Conservation (phyloP, 2,329 filamentous ascomycete genomes). For the Neofusicoccum kwambonambiense region DNA sequence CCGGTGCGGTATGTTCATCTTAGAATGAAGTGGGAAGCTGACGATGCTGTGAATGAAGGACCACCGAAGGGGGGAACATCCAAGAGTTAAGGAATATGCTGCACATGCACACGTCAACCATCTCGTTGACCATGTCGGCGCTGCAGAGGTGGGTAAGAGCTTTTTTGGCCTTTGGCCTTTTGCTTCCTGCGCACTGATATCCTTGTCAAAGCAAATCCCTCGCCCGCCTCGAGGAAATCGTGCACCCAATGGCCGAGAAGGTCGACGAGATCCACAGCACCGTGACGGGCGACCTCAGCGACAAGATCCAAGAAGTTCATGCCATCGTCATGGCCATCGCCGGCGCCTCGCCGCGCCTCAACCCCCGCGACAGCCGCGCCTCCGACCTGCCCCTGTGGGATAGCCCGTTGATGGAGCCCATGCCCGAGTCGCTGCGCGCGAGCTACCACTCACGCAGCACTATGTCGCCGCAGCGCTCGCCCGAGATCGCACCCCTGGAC, state of each 20-base stretch:
- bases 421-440: slow-evolving; percentile 13
- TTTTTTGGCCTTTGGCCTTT: no score
- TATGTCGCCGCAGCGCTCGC: not conserved
- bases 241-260: slow-evolving; percentile 34
- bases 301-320: slow-evolving; percentile 33
- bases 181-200: not conserved
- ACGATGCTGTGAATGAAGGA: slow-evolving; percentile 22
- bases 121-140: slow-evolving; percentile 41
- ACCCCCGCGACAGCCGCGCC: slow-evolving; percentile 9
- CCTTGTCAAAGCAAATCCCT: not conserved
- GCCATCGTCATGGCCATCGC: slow-evolving; percentile 30
- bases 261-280: slow-evolving; percentile 31
- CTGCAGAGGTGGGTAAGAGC: slow-evolving; percentile 37
- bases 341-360: slow-evolving; percentile 18
- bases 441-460: not conserved
- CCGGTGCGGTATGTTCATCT: not conserved
- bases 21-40: not conserved
- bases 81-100: slow-evolving; percentile 40
- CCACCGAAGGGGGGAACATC: slow-evolving; percentile 44
- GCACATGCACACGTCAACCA: slow-evolving; percentile 43
- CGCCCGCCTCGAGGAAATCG: slow-evolving; percentile 27
- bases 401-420: slow-evolving; percentile 5
- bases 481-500: not conserved
- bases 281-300: slow-evolving; percentile 24
- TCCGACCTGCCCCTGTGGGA: slow-evolving; percentile 4